Conservation (phyloP, 345 rosid genomes). For the Brassica cretica region DNA sequence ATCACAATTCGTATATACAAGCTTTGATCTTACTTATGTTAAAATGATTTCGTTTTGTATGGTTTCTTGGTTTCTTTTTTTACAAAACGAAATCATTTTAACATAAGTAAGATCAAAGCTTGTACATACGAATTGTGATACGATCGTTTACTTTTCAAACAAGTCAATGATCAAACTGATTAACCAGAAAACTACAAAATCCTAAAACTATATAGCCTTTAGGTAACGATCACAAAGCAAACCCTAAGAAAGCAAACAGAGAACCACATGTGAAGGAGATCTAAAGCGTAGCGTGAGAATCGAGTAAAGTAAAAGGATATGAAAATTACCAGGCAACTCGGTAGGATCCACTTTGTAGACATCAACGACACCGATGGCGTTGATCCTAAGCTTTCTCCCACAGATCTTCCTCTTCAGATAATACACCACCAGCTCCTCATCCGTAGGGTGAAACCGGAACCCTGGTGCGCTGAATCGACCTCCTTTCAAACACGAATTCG, state of each 20-base stretch:
- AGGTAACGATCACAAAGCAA: not conserved
- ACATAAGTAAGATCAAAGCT: not conserved
- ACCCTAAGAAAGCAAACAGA: not conserved
- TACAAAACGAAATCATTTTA: not conserved
- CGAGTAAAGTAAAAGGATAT: not conserved
- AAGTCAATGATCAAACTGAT: not conserved
- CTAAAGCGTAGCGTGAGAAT: not conserved
- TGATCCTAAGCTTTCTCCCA: conserved; percentile 47
- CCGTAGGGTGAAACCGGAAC: conserved; percentile 92
- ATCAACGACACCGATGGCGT: conserved; percentile 74
- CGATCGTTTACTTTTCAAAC: not conserved
- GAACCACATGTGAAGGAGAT: not conserved
- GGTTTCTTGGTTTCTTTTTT: no score
- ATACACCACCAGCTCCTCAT: conserved; percentile 81
- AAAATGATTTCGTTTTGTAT: not conserved
- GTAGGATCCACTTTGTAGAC: conserved; percentile 91
- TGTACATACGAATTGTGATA: not conserved
- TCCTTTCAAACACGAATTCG: conserved; percentile 35
- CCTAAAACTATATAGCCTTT: conserved; percentile 18
- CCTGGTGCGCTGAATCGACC: conserved; percentile 78
- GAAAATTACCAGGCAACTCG: conserved; percentile 71
- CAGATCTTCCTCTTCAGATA: conserved; percentile 89
- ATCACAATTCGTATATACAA: not conserved
- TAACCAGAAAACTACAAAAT: not conserved
- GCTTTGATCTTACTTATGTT: not conserved